phyloP scores from a whole-genome alignment of 441 rosid genomes.

The Melianthus villosus region DNA sequence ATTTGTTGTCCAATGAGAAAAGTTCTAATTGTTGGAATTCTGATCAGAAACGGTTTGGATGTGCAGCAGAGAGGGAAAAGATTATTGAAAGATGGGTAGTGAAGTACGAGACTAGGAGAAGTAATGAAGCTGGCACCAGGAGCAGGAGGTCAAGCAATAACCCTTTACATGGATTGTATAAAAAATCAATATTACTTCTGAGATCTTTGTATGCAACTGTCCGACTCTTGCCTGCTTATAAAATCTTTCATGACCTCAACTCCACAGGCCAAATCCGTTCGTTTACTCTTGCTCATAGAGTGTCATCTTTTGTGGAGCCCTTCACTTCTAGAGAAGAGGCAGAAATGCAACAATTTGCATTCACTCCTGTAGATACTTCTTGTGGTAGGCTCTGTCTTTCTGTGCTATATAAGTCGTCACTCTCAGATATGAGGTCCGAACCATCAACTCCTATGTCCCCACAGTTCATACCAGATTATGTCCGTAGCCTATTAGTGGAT shows the following conservation, averaged over 20 bases:
- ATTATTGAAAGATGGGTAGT: slow-evolving; percentile 85
- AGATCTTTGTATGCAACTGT: slow-evolving; percentile 75
- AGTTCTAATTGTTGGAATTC: slow-evolving; percentile 32
- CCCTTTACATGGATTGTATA: slow-evolving; percentile 41
- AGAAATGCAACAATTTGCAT: slow-evolving; percentile 69
- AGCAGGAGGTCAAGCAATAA: slow-evolving; percentile 46
- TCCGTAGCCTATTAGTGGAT: slow-evolving; percentile 86
- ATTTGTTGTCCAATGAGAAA: slow-evolving; percentile 29
- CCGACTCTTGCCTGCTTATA: slow-evolving; percentile 85
- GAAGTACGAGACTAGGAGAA: slow-evolving; percentile 56
- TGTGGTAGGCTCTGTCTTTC: slow-evolving; percentile 82
- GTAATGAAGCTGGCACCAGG: slow-evolving; percentile 30
- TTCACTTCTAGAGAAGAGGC: slow-evolving; percentile 68
- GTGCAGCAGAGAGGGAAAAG: slow-evolving; percentile 38
- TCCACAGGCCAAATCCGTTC: slow-evolving; percentile 43
- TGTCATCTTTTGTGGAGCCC: slow-evolving; percentile 63
- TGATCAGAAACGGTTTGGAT: slow-evolving; percentile 48
- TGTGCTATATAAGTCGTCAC: slow-evolving; percentile 40
- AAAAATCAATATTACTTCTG: slow-evolving; percentile 58
- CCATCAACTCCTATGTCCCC: slow-evolving; percentile 67
- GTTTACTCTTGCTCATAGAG: slow-evolving; percentile 57
- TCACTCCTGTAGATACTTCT: slow-evolving; percentile 71
- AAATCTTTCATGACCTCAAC: slow-evolving; percentile 59
- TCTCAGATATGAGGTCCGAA: slow-evolving; percentile 52
- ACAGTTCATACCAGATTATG: slow-evolving; percentile 70